phyloP scores from a whole-genome alignment of 148 eudicot genomes.

The Selenicereus undatus region DNA sequence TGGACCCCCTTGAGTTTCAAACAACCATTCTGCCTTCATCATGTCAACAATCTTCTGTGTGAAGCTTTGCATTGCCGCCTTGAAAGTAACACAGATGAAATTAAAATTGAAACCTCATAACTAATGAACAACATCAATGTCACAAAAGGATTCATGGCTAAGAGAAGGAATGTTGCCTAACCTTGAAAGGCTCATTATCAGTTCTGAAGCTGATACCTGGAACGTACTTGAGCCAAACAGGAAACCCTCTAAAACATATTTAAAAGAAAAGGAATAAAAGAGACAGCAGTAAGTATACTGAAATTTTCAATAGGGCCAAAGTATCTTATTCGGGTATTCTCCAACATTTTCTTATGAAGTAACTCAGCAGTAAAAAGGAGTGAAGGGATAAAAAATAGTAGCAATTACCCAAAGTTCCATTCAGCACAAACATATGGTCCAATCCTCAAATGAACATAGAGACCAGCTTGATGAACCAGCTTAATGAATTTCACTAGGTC shows the following conservation, averaged over 20 bases:
- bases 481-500: conserved; percentile 83
- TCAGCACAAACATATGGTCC: conserved; percentile 97
- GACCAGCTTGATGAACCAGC: conserved; percentile 72
- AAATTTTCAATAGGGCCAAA: background rate
- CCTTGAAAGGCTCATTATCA: conserved; percentile 90
- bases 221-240: conserved; percentile 88
- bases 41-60: conserved; percentile 78
- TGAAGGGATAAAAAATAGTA: conserved; percentile 4
- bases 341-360: background rate
- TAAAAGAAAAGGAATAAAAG: background rate
- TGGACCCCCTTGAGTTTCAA: conserved; percentile 92
- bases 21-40: conserved; percentile 78
- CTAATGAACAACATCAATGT: background rate
- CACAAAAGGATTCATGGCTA: background rate
- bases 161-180: conserved; percentile 23
- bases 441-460: conserved; percentile 81
- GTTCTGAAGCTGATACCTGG: conserved; percentile 91
- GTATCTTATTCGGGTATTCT: background rate
- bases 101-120: background rate
- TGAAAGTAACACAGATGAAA: conserved; percentile 6
- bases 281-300: background rate
- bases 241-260: conserved; percentile 61
- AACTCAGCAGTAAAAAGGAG: background rate
- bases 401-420: conserved; percentile 90
- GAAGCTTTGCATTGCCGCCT: conserved; percentile 86